A percentile compares a stretch with the other conserved stretches of the same genome.
These are phyloP conservation scores for Ascobolus immersus DNA, from an alignment of 495 filamentous ascomycete species.

Conservation along the genomic window DNA sequence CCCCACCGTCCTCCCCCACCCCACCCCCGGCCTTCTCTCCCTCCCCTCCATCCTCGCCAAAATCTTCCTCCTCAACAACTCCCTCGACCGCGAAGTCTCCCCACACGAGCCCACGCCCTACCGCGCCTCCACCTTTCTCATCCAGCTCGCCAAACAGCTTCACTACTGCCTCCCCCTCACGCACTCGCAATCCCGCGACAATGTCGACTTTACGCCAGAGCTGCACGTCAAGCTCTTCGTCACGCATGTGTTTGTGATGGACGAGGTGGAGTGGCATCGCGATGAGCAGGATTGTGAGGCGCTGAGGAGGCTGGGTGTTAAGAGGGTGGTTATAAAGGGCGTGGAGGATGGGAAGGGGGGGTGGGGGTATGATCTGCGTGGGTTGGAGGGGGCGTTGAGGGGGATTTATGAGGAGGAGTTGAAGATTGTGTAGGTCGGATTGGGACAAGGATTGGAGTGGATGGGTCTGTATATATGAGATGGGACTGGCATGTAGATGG, in stretches of 20 bases:
- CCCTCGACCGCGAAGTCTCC: constrained; percentile 63
- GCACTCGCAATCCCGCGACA: neutral
- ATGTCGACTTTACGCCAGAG: neutral
- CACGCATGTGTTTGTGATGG: constrained; percentile 62
- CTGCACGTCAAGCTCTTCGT: constrained; percentile 35
- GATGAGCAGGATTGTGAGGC: constrained; percentile 42
- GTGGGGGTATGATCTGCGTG: no score
- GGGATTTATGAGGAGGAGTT: neutral
- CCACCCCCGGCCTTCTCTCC: constrained; percentile 31
- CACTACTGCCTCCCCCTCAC: constrained; percentile 11
- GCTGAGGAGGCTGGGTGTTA: constrained; percentile 42
- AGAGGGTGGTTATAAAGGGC: constrained; percentile 24
- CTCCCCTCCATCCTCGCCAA: constrained; percentile 61
- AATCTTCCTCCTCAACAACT: constrained; percentile 66
- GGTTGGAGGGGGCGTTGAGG: constrained; percentile 24
- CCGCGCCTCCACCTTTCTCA: constrained; percentile 50
- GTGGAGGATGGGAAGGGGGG: neutral
- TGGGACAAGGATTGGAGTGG: neutral
- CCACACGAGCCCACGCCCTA: constrained; percentile 25
- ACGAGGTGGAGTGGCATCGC: constrained; percentile 39
- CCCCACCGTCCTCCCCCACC: constrained; percentile 42
- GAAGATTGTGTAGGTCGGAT: neutral
- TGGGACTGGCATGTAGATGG: no score
- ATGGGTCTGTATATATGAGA: no score
- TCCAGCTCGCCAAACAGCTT: constrained; percentile 46